Evolutionary conservation across 2,329 filamentous ascomycete species (phyloP).

Genomic region (Scytalidium lignicola): DNA sequence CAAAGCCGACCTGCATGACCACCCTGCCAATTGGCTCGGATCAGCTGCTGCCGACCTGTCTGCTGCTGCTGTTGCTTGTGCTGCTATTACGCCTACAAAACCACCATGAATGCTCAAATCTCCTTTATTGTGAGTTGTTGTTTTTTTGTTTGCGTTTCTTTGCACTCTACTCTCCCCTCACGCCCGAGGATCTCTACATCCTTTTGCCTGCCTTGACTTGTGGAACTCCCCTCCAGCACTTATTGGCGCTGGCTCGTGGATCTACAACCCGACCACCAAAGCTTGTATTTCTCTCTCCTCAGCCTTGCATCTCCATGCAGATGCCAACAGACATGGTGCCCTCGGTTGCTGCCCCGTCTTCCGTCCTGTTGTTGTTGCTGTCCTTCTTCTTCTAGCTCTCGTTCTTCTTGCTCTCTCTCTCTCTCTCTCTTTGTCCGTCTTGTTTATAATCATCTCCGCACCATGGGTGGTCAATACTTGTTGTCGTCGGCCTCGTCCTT

Average conservation of each 20-base stretch:
- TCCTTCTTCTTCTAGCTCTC: constrained; percentile 17
- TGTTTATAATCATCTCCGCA: background rate
- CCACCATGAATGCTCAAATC: constrained; percentile 51
- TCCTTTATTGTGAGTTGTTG: constrained; percentile 47
- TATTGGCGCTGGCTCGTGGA: background rate
- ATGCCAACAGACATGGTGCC: background rate
- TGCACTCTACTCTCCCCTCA: background rate
- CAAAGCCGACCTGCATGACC: constrained; percentile 21
- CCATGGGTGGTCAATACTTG: background rate
- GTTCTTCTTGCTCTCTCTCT: constrained; percentile 19
- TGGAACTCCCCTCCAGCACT: background rate
- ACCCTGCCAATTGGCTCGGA: constrained; percentile 13
- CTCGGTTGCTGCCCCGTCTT: background rate
- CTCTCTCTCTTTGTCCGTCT: constrained; percentile 26
- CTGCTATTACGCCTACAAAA: no score
- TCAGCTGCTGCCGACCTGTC: constrained; percentile 13
- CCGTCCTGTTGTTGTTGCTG: background rate
- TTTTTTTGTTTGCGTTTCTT: background rate
- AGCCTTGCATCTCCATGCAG: background rate
- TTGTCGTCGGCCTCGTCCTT: background rate
- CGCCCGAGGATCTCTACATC: background rate
- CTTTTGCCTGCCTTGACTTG: no score
- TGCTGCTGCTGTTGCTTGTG: no score
- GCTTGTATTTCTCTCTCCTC: background rate
- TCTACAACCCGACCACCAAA: background rate